Percentiles rank a stretch among this genome's conserved stretches.
These are phyloP conservation scores for Dillenia turbinata DNA, from an alignment of 164 flowering plant genomes.

Conservation along the genomic window DNA sequence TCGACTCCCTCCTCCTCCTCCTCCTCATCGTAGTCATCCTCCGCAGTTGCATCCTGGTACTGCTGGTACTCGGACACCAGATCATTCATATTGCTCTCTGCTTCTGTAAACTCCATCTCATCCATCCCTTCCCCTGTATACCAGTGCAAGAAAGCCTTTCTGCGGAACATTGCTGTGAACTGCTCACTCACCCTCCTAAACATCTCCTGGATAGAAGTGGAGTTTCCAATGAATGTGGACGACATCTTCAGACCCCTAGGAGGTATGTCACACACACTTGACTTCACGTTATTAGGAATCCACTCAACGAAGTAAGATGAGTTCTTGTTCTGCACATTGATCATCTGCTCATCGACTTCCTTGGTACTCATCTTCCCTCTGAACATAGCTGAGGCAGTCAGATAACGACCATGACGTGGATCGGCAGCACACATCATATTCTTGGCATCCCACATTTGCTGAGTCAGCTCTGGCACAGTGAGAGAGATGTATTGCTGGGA, in stretches of 20 bases:
- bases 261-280: conserved; percentile 40
- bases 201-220: conserved; percentile 83
- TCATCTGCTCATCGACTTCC: conserved; percentile 84
- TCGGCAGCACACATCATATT: conserved; percentile 92
- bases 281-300: conserved; percentile 59
- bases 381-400: conserved; percentile 88
- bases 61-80: conserved; percentile 88
- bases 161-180: conserved; percentile 83
- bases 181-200: conserved; percentile 89
- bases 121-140: conserved; percentile 88
- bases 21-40: conserved; percentile 40
- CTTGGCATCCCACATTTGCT: conserved; percentile 87
- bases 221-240: conserved; percentile 75
- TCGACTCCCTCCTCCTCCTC: conserved; percentile 49
- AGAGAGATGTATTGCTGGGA: conserved; percentile 83
- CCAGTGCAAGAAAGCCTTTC: conserved; percentile 88
- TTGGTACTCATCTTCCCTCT: conserved; percentile 85
- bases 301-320: conserved; percentile 88
- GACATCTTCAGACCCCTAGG: conserved; percentile 70
- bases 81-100: conserved; percentile 88
- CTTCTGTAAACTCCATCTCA: conserved; percentile 87
- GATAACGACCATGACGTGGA: conserved; percentile 78
- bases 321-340: conserved; percentile 82
- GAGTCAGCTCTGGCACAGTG: conserved; percentile 81
- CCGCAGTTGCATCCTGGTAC: conserved; percentile 87